Evolutionary conservation across 148 eudicot genomes (phyloP).

Genomic region (Polygonum maritimum): DNA sequence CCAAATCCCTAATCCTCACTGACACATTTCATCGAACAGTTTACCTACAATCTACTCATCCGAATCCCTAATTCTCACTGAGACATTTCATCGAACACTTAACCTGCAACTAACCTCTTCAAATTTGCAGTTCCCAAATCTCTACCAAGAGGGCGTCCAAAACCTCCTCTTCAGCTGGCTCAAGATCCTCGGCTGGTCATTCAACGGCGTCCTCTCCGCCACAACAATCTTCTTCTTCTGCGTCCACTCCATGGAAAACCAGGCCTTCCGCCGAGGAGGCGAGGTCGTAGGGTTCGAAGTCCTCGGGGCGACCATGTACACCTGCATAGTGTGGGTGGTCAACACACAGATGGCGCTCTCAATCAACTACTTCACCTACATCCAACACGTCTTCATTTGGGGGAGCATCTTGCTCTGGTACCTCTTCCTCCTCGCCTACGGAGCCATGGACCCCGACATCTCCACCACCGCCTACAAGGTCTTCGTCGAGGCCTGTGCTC

Average conservation of each 20-base stretch:
- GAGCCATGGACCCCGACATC: constrained; percentile 32
- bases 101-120: too few relatives aligned
- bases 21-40: not conserved
- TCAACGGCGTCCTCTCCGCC: constrained; percentile 39
- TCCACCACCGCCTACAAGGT: constrained; percentile 48
- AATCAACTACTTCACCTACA: constrained; percentile 49
- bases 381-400: constrained; percentile 62
- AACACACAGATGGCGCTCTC: constrained; percentile 59
- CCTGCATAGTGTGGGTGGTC: constrained; percentile 47
- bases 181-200: constrained; percentile 46
- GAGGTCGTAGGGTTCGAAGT: constrained; percentile 38
- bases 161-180: constrained; percentile 51
- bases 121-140: constrained; percentile 39
- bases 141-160: constrained; percentile 51
- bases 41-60: not conserved
- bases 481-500: constrained; percentile 46
- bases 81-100: too few relatives aligned
- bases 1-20: too few relatives aligned
- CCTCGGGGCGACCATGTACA: constrained; percentile 44
- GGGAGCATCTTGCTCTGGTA: constrained; percentile 53
- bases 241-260: constrained; percentile 27
- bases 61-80: too few relatives aligned
- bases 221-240: constrained; percentile 41
- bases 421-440: constrained; percentile 40
- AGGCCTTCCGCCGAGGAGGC: constrained; percentile 50